Base-by-base conservation (phyloP, 2,329 filamentous ascomycete genomes). In the Leptographium radiaticola region DNA sequence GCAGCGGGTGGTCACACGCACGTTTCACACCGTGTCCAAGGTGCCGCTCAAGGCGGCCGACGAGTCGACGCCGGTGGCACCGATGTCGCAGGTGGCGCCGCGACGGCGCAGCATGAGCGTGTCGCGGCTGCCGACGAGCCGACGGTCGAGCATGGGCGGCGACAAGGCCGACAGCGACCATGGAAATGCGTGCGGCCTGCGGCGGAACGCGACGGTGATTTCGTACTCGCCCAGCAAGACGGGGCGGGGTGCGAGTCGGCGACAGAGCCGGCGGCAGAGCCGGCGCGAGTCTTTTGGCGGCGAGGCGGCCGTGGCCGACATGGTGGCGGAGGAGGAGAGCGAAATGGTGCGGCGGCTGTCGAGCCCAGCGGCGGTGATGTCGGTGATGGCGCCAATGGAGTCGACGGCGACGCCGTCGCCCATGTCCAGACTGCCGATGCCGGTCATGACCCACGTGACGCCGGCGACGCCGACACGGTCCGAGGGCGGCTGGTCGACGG, bases 21-120 rank as follows among this genome's bases (percentile, higher is more conserved):
- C 75, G n/a, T 79, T 84, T 58, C 80, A 86, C 65, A 90, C 87
- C 0, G 81, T 87, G 0, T 86, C 84, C 31, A 90, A 89, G 67
- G 80, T 90, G 6, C 86, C 86, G 1, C 69, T 90, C 43, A 88
- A 87, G 66, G 73, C 81, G 4, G 81, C 82, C 30, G 84, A 80
- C 61, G 67, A 86, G 63, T 68, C 76, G 62, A 70, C 77, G 52
- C 67, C 76, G 25, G 25, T 25, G 25, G 25, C 25, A 5, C 25
- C 25, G 3, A 25, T 25, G 25, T 25, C 25, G 38, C 68, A 70
- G 54, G 66, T 73, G 56, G 59, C 67, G 47, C 55, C 63, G 20
- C 78, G 75, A 63, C 73, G 72, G 59, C 73, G 73, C 36, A 74
- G 76, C 59, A 70, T 73, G 57, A 79, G 75, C 54, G 72, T 69